phyloP scores from a whole-genome alignment of 768 basidiomycete species.

The Mycena olivaceomarginata region DNA sequence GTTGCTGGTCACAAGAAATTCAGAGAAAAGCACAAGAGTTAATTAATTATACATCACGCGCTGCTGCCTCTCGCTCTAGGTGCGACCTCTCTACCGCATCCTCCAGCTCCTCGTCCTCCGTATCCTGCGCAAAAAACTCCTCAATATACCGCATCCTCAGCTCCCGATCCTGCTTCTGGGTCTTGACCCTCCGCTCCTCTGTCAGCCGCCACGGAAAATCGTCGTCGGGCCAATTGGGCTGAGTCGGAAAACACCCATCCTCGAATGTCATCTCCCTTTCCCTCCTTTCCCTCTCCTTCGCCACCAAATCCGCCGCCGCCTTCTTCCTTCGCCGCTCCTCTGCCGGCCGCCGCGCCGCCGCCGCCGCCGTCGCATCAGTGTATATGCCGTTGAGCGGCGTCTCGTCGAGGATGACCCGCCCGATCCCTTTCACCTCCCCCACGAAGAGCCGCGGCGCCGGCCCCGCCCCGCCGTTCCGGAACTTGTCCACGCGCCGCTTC shows the following conservation, averaged over 20 bases:
- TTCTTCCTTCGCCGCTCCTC: conserved; percentile 40
- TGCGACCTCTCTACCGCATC: conserved; percentile 39
- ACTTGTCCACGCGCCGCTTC: conserved; percentile 44
- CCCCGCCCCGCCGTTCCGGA: conserved; percentile 37
- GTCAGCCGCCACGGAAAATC: conserved; percentile 73
- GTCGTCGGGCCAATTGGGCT: conserved; percentile 72
- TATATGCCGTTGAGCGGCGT: conserved; percentile 40
- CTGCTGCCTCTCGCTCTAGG: conserved; percentile 25
- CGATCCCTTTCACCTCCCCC: conserved; percentile 40
- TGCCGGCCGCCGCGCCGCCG: conserved; percentile 34
- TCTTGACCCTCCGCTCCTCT: conserved; percentile 56
- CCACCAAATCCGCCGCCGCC: conserved; percentile 55
- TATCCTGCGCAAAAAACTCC: conserved; percentile 71
- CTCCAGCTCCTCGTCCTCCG: conserved; percentile 63
- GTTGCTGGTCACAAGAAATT: not conserved
- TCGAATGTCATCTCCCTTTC: conserved; percentile 43
- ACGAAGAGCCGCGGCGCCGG: conserved; percentile 36
- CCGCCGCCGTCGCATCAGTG: conserved; percentile 39
- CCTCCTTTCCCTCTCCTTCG: conserved; percentile 46
- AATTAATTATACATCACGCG: conserved; percentile 38
- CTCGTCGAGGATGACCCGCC: conserved; percentile 43
- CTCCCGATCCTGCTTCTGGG: conserved; percentile 60
- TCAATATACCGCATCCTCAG: conserved; percentile 67
- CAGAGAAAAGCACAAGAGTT: conserved; percentile 7
- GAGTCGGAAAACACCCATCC: conserved; percentile 48